Base-by-base conservation (phyloP, 768 basidiomycete species). In the Guyanaporus albipodus region DNA sequence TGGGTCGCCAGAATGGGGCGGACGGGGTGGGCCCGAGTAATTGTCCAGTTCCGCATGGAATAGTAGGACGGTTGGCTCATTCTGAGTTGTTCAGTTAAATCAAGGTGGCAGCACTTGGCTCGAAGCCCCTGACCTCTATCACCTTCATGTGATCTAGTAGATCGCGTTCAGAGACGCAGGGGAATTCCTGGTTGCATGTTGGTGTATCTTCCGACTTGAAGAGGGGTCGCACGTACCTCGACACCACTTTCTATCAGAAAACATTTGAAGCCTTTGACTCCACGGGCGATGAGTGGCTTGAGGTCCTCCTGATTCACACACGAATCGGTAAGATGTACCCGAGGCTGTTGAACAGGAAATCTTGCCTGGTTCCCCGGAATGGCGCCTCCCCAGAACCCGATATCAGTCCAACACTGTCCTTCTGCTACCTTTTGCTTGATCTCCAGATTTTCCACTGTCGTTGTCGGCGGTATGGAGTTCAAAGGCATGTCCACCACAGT, bases 401-500 rank as follows among this genome's bases (percentile, higher is more conserved):
- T 31, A 88, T 83, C 68, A 87, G 91, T 7, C 87, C 80, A 34
- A 80, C 74, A 69, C 58, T 92, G 84, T 3, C 79, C 81, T 39
- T 66, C 57, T 3, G 95, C 91, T 1, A 84, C 87, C 10, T 64
- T 60, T 6, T 80, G 76, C 71, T 98, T 98, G 22, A 70, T 57
- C 37, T 79, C 68, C 8, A 98, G 74, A 60, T 95, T 82, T 6
- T 69, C 70, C 8, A 91, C 77, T 0, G 91, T 93, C 2, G 91
- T 94, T 1, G 96, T 97, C 0, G 96, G 92, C 1, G 95, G 95
- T 44, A 98, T 89, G 2, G 93, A 95, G 67, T 99, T 97, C 44
- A 99, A 73, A 3, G 95, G 96, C 95, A 98, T 99, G 69, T 98
- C 96, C 26, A 97, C 85, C 18, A 98, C 72, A 6, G 91, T 91